A percentile compares a stretch with the other conserved stretches of the same genome.
phyloP scores from a whole-genome alignment of 768 basidiomycete genomes.

The Mycena amicta region DNA sequence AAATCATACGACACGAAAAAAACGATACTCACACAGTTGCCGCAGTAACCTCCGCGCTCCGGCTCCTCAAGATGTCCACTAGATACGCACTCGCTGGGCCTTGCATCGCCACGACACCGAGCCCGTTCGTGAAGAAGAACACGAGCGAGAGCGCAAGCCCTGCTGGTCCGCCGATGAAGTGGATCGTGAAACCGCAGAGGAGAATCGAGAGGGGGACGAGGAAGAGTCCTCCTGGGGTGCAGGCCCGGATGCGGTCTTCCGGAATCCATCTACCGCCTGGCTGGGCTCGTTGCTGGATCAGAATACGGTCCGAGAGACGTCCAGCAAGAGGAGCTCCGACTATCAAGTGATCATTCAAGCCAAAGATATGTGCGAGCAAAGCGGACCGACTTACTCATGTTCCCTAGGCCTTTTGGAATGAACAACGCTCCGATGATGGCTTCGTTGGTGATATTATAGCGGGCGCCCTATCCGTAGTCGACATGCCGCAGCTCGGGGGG shows the following conservation, averaged over 20 bases:
- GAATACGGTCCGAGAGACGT: constrained; percentile 54
- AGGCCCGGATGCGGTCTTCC: constrained; percentile 66
- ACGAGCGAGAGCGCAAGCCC: constrained; percentile 56
- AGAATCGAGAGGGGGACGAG: constrained; percentile 58
- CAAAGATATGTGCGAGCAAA: background rate
- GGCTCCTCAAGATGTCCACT: constrained; percentile 59
- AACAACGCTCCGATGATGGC: constrained; percentile 45
- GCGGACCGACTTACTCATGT: constrained; percentile 32
- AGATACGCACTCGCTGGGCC: constrained; percentile 54
- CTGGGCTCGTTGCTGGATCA: constrained; percentile 52
- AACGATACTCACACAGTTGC: constrained; percentile 29
- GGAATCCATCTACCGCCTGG: constrained; percentile 64
- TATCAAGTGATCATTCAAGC: constrained; percentile 23
- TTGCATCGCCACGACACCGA: constrained; percentile 51
- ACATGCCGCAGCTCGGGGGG: background rate
- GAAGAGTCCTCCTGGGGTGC: constrained; percentile 46
- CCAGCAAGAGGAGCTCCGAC: constrained; percentile 66
- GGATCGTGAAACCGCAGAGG: constrained; percentile 49
- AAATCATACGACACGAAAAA: constrained; percentile 38
- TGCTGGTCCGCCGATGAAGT: constrained; percentile 48
- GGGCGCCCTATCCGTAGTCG: constrained; percentile 39
- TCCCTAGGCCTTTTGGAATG: constrained; percentile 45
- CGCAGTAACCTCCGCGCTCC: constrained; percentile 65
- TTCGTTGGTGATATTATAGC: constrained; percentile 44
- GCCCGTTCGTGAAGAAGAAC: constrained; percentile 62